A percentile compares a stretch with the other conserved stretches of the same genome.
phyloP scores from a whole-genome alignment of 2,329 filamentous ascomycete species.

The Thyridium curvatum region DNA sequence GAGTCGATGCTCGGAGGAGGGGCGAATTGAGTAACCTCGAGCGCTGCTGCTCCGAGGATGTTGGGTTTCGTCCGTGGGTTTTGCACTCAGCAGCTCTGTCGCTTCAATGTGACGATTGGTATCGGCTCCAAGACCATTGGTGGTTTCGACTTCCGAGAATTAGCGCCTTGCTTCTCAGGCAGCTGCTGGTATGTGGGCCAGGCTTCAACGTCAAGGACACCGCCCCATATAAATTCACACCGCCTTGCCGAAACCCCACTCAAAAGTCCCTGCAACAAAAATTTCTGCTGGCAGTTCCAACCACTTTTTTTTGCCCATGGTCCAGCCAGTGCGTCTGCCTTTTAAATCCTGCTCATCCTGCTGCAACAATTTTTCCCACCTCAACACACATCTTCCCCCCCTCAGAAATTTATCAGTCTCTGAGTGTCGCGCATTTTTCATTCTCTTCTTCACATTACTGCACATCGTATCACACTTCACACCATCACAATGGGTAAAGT shows the following conservation, averaged over 20 bases:
- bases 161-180: too few relatives aligned
- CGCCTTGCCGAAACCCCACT: conserved; percentile 16
- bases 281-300: conserved; percentile 10
- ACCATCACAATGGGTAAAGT: conserved; percentile 55
- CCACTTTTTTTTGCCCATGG: conserved; percentile 8
- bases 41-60: too few relatives aligned
- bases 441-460: conserved; percentile 9
- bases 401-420: too few relatives aligned
- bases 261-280: conserved; percentile 14
- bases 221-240: conserved; percentile 10
- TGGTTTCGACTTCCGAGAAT: neutral
- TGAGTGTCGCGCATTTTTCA: conserved; percentile 10
- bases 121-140: neutral
- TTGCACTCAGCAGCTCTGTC: neutral
- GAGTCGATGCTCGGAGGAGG: neutral
- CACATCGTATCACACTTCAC: conserved; percentile 9
- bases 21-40: too few relatives aligned
- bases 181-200: too few relatives aligned
- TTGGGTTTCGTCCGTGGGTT: neutral
- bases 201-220: too few relatives aligned
- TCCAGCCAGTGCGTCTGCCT: too few relatives aligned
- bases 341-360: too few relatives aligned
- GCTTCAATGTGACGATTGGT: conserved; percentile 1
- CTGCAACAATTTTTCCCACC: too few relatives aligned
- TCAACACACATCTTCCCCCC: too few relatives aligned